A percentile compares a stretch with the other conserved stretches of the same genome.
Conservation (phyloP, 768 basidiomycete genomes). For the Phallus indusiatus region DNA sequence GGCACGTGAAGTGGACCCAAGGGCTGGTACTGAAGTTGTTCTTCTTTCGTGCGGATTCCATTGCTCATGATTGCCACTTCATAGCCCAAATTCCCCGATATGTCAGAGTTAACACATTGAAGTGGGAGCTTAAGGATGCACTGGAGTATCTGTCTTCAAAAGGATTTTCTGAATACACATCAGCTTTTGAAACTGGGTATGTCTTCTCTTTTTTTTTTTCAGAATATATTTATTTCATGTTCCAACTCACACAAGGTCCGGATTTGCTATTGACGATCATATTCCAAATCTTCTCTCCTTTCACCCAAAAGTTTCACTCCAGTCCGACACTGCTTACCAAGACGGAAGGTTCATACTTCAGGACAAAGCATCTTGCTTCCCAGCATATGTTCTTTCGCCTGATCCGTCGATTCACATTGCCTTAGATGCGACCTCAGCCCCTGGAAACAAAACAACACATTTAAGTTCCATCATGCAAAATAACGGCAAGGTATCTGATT, state of each 20-base stretch:
- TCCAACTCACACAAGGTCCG: conserved; percentile 31
- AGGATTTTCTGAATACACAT: conserved; percentile 42
- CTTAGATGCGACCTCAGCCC: conserved; percentile 93
- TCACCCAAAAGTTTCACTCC: conserved; percentile 54
- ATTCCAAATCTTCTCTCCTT: conserved; percentile 77
- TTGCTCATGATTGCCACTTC: background rate
- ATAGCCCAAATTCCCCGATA: conserved; percentile 73
- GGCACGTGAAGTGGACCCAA: conserved; percentile 47
- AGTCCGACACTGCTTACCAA: conserved; percentile 62
- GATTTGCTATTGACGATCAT: conserved; percentile 69
- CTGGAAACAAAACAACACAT: conserved; percentile 97
- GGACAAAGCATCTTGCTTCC: conserved; percentile 97
- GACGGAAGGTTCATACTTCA: conserved; percentile 84
- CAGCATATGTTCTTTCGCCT: conserved; percentile 78
- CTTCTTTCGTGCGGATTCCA: background rate
- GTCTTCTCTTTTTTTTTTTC: conserved; percentile 10
- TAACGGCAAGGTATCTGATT: conserved; percentile 55
- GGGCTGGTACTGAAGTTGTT: conserved; percentile 42
- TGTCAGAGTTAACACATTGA: conserved; percentile 68
- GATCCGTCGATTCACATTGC: conserved; percentile 49
- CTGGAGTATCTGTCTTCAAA: conserved; percentile 42
- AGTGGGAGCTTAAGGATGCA: conserved; percentile 61
- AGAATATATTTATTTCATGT: background rate
- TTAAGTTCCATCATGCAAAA: conserved; percentile 81
- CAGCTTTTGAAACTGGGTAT: conserved; percentile 47